Evolutionary conservation across 2,329 filamentous ascomycete species (phyloP).

Genomic region (Magnaporthiopsis incrustans): DNA sequence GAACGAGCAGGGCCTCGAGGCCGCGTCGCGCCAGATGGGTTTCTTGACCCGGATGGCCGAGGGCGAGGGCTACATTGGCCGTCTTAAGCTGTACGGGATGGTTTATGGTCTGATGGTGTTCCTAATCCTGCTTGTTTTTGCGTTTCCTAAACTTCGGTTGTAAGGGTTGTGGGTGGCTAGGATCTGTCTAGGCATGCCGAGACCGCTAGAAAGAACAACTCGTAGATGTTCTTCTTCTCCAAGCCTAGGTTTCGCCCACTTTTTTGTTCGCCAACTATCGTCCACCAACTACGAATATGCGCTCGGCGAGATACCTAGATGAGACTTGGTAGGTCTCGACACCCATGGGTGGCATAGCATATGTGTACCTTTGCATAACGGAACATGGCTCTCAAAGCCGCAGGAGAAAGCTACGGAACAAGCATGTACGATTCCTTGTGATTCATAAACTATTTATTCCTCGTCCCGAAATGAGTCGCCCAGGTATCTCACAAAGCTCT

Average conservation of each 20-base stretch:
- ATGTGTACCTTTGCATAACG: neutral
- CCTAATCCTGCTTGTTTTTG: constrained; percentile 72
- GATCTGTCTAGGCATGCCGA: neutral
- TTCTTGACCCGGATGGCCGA: constrained; percentile 72
- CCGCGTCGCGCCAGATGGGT: constrained; percentile 70
- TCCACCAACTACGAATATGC: too few species aligned
- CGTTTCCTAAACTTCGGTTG: constrained; percentile 82
- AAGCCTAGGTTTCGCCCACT: too few species aligned
- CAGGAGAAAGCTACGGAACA: neutral
- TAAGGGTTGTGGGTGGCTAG: constrained; percentile 28
- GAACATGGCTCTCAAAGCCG: too few species aligned
- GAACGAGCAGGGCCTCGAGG: constrained; percentile 68
- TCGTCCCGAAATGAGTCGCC: constrained; percentile 58
- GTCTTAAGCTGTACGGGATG: constrained; percentile 76
- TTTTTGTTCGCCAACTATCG: too few species aligned
- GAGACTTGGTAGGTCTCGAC: too few species aligned
- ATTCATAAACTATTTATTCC: constrained; percentile 29
- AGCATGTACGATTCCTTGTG: neutral
- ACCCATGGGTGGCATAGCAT: neutral
- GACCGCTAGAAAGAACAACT: too few species aligned
- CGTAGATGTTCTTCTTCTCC: too few species aligned
- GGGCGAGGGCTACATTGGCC: constrained; percentile 78
- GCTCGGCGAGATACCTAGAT: too few species aligned
- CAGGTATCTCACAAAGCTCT: constrained; percentile 58
- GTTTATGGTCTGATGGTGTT: constrained; percentile 76